Conservation (phyloP, 805 yeast species). For the Pichia cephalocereana region DNA sequence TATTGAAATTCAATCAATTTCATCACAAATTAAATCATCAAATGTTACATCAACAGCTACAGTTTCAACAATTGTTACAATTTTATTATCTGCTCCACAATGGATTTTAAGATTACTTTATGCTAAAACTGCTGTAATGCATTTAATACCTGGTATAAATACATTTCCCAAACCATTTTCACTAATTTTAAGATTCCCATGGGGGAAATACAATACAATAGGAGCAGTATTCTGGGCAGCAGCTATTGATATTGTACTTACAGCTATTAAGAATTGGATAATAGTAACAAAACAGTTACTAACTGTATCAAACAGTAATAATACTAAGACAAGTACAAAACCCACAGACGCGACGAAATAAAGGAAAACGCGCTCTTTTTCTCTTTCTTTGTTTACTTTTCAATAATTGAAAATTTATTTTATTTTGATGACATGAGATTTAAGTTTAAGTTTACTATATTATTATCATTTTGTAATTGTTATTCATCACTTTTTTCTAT, state of each 20-base stretch:
- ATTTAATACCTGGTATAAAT: background rate
- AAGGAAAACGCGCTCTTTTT: background rate
- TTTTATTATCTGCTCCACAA: slow-evolving; percentile 38
- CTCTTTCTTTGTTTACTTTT: background rate
- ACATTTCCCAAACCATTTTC: background rate
- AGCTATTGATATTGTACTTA: background rate
- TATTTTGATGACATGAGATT: too few relatives aligned
- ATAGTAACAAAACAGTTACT: background rate
- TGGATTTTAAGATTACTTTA: slow-evolving; percentile 1
- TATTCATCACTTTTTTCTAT: too few relatives aligned
- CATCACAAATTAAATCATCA: slow-evolving; percentile 28
- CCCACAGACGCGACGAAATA: background rate
- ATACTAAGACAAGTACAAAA: too few relatives aligned
- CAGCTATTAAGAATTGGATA: background rate
- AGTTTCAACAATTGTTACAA: slow-evolving; percentile 23
- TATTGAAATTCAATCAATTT: slow-evolving; percentile 38
- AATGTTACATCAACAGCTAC: slow-evolving; percentile 20
- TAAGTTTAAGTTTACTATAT: too few relatives aligned
- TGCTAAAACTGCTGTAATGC: slow-evolving; percentile 2
- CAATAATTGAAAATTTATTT: too few relatives aligned
- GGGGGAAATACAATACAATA: slow-evolving; percentile 2
- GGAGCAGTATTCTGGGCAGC: slow-evolving; percentile 2
- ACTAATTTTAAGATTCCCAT: slow-evolving; percentile 3
- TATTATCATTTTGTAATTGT: too few relatives aligned
- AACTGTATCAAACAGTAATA: too few relatives aligned